phyloP scores from a whole-genome alignment of 1,139 yeast species.

The Yarrowia galli region DNA sequence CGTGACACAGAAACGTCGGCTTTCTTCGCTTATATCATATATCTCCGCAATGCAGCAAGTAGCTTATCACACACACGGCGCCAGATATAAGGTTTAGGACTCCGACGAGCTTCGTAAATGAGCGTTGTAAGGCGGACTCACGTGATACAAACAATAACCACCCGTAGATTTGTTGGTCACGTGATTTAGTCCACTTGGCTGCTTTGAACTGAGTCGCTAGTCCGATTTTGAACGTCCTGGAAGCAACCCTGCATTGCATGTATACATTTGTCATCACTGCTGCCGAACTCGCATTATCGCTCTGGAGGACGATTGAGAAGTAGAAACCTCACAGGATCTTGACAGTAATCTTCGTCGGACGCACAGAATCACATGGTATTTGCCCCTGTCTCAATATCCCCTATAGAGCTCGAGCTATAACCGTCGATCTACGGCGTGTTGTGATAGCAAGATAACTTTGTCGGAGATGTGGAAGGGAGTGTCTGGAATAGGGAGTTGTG shows the following conservation, averaged over 20 bases:
- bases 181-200: not conserved
- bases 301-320: not conserved
- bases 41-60: slow-evolving; percentile 32
- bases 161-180: not conserved
- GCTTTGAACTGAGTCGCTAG: not conserved
- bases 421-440: slow-evolving; percentile 3
- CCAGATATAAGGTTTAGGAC: slow-evolving; percentile 16
- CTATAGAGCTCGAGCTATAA: no score
- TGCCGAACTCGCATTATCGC: slow-evolving; percentile 3
- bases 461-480: not conserved
- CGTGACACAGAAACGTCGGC: not conserved
- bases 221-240: not conserved
- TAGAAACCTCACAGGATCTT: not conserved
- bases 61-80: slow-evolving; percentile 36
- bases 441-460: not conserved
- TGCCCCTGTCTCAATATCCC: not conserved
- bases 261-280: slow-evolving; percentile 24
- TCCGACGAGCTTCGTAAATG: not conserved
- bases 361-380: not conserved
- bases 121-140: not conserved
- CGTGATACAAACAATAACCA: not conserved
- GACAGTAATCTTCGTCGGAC: not conserved
- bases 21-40: slow-evolving; percentile 13
- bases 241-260: not conserved
- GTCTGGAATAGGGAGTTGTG: not conserved